These are phyloP conservation scores for Daphne laureola DNA, from an alignment of 441 rosid species.

Conservation along the genomic window DNA sequence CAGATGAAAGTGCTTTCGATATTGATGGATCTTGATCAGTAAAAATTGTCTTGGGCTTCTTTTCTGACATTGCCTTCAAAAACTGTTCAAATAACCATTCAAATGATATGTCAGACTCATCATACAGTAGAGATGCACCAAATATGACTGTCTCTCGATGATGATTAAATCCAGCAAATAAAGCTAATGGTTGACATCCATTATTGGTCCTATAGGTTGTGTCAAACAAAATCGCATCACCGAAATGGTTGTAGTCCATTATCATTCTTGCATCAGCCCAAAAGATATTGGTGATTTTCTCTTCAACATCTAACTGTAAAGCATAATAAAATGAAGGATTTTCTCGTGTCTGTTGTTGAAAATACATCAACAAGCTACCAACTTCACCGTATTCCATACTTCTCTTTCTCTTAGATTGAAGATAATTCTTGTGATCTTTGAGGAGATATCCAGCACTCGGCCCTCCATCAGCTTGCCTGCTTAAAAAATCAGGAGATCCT, in stretches of 20 bases:
- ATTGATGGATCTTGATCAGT: slow-evolving; percentile 17
- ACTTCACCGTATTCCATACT: slow-evolving; percentile 15
- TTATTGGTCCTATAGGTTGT: slow-evolving; percentile 11
- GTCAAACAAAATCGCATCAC: slow-evolving; percentile 20
- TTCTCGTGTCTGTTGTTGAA: slow-evolving; percentile 18
- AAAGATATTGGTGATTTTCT: slow-evolving; percentile 20
- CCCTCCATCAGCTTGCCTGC: neutral
- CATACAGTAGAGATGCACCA: slow-evolving; percentile 20
- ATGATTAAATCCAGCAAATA: slow-evolving; percentile 15
- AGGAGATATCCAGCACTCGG: neutral
- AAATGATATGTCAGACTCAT: slow-evolving; percentile 18
- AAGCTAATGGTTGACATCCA: slow-evolving; percentile 16
- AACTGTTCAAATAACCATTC: slow-evolving; percentile 18
- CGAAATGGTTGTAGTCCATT: slow-evolving; percentile 15
- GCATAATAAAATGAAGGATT: slow-evolving; percentile 19
- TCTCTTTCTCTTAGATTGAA: slow-evolving; percentile 16
- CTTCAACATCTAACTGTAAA: slow-evolving; percentile 15
- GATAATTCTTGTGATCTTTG: slow-evolving; percentile 3
- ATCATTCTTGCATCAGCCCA: slow-evolving; percentile 20
- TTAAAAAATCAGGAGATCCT: neutral
- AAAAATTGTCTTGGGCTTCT: slow-evolving; percentile 9
- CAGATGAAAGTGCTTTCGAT: slow-evolving; percentile 13
- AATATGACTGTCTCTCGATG: slow-evolving; percentile 16
- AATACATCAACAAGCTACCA: slow-evolving; percentile 8
- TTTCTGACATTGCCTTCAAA: slow-evolving; percentile 17